phyloP scores from a whole-genome alignment of 1,284 basidiomycete genomes.

The Ustilago xerochloae region DNA sequence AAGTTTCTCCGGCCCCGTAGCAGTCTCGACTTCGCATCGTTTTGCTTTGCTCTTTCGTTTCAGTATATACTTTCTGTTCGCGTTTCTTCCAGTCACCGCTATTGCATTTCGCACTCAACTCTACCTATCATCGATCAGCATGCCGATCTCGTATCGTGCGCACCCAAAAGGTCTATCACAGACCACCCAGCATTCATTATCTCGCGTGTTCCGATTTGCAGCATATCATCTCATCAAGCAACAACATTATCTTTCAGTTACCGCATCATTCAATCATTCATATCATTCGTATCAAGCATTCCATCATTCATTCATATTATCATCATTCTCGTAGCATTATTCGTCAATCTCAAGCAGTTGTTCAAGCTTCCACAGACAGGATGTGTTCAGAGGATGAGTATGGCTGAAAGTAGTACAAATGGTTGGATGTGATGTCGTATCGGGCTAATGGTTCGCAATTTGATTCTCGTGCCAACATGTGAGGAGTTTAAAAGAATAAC shows the following conservation, averaged over 20 bases:
- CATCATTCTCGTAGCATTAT: background rate
- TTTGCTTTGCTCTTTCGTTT: no score
- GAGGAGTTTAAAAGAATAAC: no score
- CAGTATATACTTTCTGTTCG: background rate
- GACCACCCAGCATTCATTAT: constrained; percentile 6
- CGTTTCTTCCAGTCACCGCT: background rate
- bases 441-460: no score
- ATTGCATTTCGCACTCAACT: background rate
- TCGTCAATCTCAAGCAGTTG: background rate
- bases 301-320: background rate
- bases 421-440: no score
- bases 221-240: constrained; percentile 13
- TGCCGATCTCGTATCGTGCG: background rate
- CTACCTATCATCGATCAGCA: background rate
- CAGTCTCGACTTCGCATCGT: background rate
- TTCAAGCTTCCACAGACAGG: no score
- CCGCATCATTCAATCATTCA: background rate
- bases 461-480: no score
- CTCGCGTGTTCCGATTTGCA: background rate
- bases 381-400: no score
- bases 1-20: no score
- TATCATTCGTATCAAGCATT: constrained; percentile 3
- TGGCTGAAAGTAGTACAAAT: no score
- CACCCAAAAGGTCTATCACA: constrained; percentile 18
- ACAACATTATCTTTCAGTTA: background rate